These are phyloP conservation scores for Arabis alpina DNA, from an alignment of 345 rosid species.

Conservation along the genomic window DNA sequence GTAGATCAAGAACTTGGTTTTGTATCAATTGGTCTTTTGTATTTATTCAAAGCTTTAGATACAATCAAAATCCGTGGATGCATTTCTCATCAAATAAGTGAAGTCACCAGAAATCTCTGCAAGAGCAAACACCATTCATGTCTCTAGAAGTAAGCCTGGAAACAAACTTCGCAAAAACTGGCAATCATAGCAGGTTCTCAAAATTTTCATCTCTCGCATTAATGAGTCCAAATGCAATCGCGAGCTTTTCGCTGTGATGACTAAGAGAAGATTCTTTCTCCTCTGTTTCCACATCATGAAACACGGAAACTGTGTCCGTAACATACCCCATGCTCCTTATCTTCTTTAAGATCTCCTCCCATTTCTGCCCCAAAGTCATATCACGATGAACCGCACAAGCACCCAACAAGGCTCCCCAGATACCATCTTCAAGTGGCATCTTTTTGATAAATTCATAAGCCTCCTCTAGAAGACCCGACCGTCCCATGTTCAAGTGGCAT, in stretches of 20 bases:
- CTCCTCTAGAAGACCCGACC: conserved; percentile 48
- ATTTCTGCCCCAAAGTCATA: conserved; percentile 48
- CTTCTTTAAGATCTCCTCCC: conserved; percentile 50
- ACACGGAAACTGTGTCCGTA: conserved; percentile 53
- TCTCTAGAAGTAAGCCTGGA: conserved; percentile 54
- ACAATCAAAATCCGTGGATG: conserved; percentile 5
- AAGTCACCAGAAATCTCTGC: conserved; percentile 70
- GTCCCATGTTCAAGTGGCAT: conserved; percentile 32
- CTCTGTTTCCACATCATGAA: conserved; percentile 66
- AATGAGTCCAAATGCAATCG: conserved; percentile 54
- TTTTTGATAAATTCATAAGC: conserved; percentile 49
- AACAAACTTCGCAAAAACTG: conserved; percentile 64
- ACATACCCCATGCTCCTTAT: conserved; percentile 59
- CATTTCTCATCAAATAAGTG: conserved; percentile 26
- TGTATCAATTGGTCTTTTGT: conserved; percentile 7
- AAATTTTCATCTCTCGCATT: conserved; percentile 39
- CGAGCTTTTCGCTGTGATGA: conserved; percentile 75
- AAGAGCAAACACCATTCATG: conserved; percentile 63
- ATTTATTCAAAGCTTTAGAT: not conserved
- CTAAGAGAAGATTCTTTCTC: conserved; percentile 59
- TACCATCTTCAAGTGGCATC: conserved; percentile 50
- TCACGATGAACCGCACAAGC: conserved; percentile 56
- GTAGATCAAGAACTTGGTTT: conserved; percentile 29
- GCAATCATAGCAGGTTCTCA: conserved; percentile 76
- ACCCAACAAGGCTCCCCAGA: conserved; percentile 57